Conservation (phyloP, 2,329 filamentous ascomycete species). For the Pseudocercospora vitis region DNA sequence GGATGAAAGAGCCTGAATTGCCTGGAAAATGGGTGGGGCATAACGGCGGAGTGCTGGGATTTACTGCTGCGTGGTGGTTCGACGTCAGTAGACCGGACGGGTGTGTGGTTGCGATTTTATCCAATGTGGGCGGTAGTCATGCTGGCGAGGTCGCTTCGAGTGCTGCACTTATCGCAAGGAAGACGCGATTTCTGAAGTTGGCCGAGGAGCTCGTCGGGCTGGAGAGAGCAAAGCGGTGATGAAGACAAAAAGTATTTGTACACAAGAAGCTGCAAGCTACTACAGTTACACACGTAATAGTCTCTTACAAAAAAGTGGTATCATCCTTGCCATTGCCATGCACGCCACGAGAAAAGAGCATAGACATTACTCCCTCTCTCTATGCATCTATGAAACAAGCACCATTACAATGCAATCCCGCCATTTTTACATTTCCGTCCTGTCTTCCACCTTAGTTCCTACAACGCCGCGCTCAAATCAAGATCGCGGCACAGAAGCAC, state of each 20-base stretch:
- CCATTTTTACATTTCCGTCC: not conserved
- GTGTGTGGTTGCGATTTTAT: slow-evolving; percentile 5
- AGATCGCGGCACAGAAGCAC: slow-evolving; percentile 23
- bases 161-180: not conserved
- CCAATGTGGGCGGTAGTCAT: slow-evolving; percentile 13
- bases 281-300: not conserved
- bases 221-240: no score
- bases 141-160: slow-evolving; percentile 4
- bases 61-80: slow-evolving; percentile 10
- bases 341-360: not conserved
- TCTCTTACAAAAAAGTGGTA: slow-evolving; percentile 2
- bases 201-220: not conserved
- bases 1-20: not conserved
- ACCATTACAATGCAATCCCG: not conserved
- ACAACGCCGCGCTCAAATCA: slow-evolving; percentile 2
- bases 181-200: not conserved
- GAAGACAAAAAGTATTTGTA: no score
- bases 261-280: not conserved
- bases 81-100: slow-evolving; percentile 5
- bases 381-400: no score
- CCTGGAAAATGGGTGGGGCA: slow-evolving; percentile 13
- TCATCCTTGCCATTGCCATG: not conserved
- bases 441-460: not conserved
- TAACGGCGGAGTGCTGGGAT: slow-evolving; percentile 16
- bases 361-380: not conserved